Conservation (phyloP, 2,329 filamentous ascomycete genomes). For the Escovopsis sp. region DNA sequence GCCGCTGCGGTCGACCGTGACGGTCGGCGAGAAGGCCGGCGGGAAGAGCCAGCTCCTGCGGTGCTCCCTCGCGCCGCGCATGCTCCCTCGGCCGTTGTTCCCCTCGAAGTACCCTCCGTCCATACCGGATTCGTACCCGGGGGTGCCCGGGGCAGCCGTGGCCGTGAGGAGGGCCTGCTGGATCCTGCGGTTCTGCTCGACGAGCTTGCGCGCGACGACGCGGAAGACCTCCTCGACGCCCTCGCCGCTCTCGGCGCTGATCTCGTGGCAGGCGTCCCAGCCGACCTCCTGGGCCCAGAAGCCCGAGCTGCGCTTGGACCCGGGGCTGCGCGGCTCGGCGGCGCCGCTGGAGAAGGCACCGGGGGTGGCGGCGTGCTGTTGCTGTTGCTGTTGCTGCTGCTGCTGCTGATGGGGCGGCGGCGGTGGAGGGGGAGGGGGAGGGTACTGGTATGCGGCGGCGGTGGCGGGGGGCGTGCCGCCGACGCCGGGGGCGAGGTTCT, state of each 20-base stretch:
- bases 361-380: too few relatives aligned
- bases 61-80: constrained; percentile 39
- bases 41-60: constrained; percentile 45
- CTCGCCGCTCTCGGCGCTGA: constrained; percentile 85
- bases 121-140: constrained; percentile 29
- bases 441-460: too few relatives aligned
- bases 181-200: constrained; percentile 50
- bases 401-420: too few relatives aligned
- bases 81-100: constrained; percentile 32
- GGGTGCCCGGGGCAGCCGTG: constrained; percentile 34
- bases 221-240: constrained; percentile 95
- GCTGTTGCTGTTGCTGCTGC: too few relatives aligned
- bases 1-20: constrained; percentile 31
- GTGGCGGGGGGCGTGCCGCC: constrained; percentile 54
- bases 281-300: constrained; percentile 89
- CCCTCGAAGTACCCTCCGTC: constrained; percentile 39
- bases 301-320: constrained; percentile 53
- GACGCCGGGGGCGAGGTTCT: constrained; percentile 65
- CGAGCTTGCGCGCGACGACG: constrained; percentile 46
- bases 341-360: too few relatives aligned
- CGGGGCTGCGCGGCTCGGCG: constrained; percentile 43
- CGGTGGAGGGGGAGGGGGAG: too few relatives aligned
- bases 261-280: constrained; percentile 96
- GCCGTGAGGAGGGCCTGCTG: constrained; percentile 44
- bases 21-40: constrained; percentile 35